A percentile compares a stretch with the other conserved stretches of the same genome.
phyloP scores from a whole-genome alignment of 2,329 filamentous ascomycete species.

The Ophiostoma sp. region DNA sequence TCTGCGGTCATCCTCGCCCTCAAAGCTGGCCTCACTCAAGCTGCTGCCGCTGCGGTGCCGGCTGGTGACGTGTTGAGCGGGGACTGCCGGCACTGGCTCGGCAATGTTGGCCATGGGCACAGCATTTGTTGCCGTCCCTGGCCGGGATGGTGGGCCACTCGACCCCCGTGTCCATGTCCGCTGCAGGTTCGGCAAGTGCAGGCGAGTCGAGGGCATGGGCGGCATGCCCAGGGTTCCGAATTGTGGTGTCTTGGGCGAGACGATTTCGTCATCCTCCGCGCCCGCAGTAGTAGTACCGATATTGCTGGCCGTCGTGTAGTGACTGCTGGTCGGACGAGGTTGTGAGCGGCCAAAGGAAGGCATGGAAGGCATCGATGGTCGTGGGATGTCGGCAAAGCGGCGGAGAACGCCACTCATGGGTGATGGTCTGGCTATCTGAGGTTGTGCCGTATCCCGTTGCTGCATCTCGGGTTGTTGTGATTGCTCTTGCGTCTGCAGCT shows the following conservation, averaged over 20 bases:
- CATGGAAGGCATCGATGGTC: constrained; percentile 27
- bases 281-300: not conserved
- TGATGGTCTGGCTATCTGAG: constrained; percentile 18
- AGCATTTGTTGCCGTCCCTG: constrained; percentile 29
- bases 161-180: constrained; percentile 43
- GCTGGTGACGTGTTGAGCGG: constrained; percentile 27
- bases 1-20: not conserved
- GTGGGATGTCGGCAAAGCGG: constrained; percentile 34
- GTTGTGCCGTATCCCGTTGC: constrained; percentile 25
- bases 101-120: not conserved
- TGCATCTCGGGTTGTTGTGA: constrained; percentile 33
- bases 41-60: not conserved
- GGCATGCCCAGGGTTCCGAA: constrained; percentile 41
- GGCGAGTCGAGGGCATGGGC: constrained; percentile 44
- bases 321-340: constrained; percentile 34
- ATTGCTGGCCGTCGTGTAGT: constrained; percentile 27
- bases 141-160: constrained; percentile 36
- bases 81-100: constrained; percentile 1
- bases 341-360: constrained; percentile 32
- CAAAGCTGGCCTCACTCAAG: not conserved
- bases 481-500: constrained; percentile 13
- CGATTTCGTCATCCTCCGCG: constrained; percentile 26
- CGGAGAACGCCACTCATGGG: constrained; percentile 31
- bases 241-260: constrained; percentile 51
- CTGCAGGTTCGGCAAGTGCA: constrained; percentile 45